A percentile compares a stretch with the other conserved stretches of the same genome.
Conservation (phyloP, 257 asterid genomes). For the Solanum bukasovii region DNA sequence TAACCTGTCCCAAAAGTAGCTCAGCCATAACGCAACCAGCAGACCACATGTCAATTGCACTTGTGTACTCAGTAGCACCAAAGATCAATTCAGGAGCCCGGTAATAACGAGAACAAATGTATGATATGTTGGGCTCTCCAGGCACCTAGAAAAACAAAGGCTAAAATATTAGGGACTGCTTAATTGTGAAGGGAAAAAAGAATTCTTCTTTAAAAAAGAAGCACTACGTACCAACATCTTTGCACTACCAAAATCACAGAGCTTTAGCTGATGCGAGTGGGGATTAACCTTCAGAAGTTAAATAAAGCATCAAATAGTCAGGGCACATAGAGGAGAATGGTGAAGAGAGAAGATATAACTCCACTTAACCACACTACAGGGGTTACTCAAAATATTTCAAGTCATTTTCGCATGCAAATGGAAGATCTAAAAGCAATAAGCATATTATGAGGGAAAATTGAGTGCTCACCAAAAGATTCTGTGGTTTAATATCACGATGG, state of each 20-base stretch:
- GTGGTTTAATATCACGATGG: conserved; percentile 96
- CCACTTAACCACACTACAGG: background rate
- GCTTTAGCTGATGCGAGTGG: conserved; percentile 71
- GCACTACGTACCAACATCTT: conserved; percentile 65
- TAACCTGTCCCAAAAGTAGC: conserved; percentile 83
- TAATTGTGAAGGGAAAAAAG: background rate
- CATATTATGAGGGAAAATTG: background rate
- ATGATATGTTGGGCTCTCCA: conserved; percentile 88
- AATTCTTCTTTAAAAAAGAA: background rate
- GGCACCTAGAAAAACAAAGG: conserved; percentile 41
- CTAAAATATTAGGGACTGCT: background rate
- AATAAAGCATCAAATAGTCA: background rate
- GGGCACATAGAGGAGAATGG: background rate
- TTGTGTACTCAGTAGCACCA: conserved; percentile 89
- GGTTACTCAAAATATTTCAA: background rate
- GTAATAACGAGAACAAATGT: conserved; percentile 90
- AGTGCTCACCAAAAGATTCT: conserved; percentile 67
- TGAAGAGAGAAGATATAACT: background rate
- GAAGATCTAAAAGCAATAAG: background rate
- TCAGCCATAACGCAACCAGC: conserved; percentile 96
- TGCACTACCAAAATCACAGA: conserved; percentile 98
- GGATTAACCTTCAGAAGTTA: conserved; percentile 64
- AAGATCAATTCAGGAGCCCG: conserved; percentile 93
- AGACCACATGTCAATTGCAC: conserved; percentile 95
- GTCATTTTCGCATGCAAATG: background rate